Percentiles rank a stretch among this genome's conserved stretches.
Conservation (phyloP, 371 early-diverging fungal genomes). For the Apophysomyces variabilis region DNA sequence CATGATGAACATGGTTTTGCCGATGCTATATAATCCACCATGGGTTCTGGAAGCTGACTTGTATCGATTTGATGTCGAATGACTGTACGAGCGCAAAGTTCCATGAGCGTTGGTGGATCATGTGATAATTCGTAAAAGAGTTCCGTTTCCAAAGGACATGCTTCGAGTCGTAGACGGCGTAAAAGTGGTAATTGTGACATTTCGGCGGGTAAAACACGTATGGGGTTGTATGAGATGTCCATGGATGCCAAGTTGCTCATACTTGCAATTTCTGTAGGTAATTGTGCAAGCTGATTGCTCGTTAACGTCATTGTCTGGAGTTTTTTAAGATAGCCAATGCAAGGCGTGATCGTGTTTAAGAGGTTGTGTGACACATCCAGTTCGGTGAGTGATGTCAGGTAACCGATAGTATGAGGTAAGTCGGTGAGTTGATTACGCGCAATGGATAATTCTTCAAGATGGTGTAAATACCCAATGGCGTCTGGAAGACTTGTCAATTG, state of each 20-base stretch:
- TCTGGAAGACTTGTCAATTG: conserved; percentile 62
- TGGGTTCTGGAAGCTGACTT: conserved; percentile 45
- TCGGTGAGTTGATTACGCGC: conserved; percentile 58
- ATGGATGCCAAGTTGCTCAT: conserved; percentile 61
- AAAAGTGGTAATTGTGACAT: conserved; percentile 55
- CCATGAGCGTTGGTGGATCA: conserved; percentile 65
- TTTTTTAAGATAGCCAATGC: conserved; percentile 32
- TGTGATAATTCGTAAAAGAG: conserved; percentile 26
- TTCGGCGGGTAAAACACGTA: conserved; percentile 42
- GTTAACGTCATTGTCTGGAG: conserved; percentile 27
- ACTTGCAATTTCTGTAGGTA: conserved; percentile 71
- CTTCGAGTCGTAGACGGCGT: conserved; percentile 57
- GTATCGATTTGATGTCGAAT: conserved; percentile 28
- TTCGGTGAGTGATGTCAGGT: conserved; percentile 58
- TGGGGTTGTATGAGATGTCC: conserved; percentile 66
- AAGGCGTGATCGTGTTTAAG: conserved; percentile 51
- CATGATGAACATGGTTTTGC: conserved; percentile 84
- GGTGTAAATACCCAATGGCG: conserved; percentile 65
- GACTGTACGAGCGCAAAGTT: conserved; percentile 77
- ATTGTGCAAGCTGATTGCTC: conserved; percentile 24
- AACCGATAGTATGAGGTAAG: conserved; percentile 70
- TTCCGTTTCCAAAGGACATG: conserved; percentile 42
- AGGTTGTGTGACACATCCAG: conserved; percentile 60
- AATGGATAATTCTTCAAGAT: conserved; percentile 62
- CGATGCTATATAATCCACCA: conserved; percentile 66